Percentiles rank a stretch among this genome's conserved stretches.
Evolutionary conservation across 1,139 yeast species (phyloP).

Genomic region (Blastobotrys elegans): DNA sequence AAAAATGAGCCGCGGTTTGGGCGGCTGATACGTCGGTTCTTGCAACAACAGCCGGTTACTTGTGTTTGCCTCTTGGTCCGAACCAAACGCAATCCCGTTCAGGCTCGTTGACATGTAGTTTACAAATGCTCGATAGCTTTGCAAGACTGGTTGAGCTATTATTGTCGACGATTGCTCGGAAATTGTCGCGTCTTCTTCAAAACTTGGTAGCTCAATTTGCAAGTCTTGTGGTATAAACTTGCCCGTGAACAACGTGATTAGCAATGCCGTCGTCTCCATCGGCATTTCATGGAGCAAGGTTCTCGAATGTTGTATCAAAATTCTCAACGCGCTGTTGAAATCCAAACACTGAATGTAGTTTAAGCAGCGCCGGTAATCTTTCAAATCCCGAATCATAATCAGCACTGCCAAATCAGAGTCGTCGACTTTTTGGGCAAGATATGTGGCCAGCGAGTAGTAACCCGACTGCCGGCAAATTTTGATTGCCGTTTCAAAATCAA

Average conservation of each 20-base stretch:
- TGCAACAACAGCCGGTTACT: too few species aligned
- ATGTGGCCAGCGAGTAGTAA: constrained; percentile 63
- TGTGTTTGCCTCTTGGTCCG: constrained; percentile 3
- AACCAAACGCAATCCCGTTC: constrained; percentile 5
- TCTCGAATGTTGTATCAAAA: constrained; percentile 63
- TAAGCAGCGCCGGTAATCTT: constrained; percentile 59
- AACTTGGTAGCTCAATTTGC: constrained; percentile 14
- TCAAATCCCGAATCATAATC: constrained; percentile 63
- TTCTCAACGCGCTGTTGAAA: constrained; percentile 73
- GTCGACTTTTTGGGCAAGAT: constrained; percentile 62
- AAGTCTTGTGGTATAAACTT: constrained; percentile 49
- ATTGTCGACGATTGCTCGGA: not conserved
- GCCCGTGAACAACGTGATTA: constrained; percentile 88
- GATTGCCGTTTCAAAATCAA: constrained; percentile 69
- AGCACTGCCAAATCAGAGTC: constrained; percentile 76
- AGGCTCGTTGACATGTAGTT: constrained; percentile 47
- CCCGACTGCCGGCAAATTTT: constrained; percentile 75
- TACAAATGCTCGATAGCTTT: constrained; percentile 69
- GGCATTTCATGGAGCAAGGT: constrained; percentile 64
- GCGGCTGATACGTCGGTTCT: constrained; percentile 84
- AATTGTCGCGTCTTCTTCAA: not conserved
- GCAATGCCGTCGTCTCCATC: constrained; percentile 71
- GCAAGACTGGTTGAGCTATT: constrained; percentile 42
- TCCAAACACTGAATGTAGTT: constrained; percentile 63
- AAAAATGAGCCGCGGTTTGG: constrained; percentile 82